Percentiles rank a stretch among this genome's conserved stretches.
Evolutionary conservation across 129 eudicot species (phyloP).

Genomic region (Flaveria linearis): DNA sequence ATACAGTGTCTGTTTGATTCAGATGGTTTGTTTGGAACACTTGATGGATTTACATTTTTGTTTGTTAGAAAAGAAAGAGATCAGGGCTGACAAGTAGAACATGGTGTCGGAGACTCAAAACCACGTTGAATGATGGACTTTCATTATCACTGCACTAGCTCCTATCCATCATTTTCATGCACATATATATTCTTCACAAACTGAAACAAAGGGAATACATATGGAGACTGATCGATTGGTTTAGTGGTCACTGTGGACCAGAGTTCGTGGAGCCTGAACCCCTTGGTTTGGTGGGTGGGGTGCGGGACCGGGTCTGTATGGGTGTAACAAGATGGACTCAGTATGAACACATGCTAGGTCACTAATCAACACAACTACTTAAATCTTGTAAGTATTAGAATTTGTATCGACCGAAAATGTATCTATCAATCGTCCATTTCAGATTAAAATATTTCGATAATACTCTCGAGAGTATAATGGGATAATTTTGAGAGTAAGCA

Average conservation of each 20-base stretch:
- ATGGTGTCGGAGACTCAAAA: constrained; percentile 38
- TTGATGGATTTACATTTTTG: constrained; percentile 43
- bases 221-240: not conserved
- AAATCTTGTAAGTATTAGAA: not conserved
- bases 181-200: not conserved
- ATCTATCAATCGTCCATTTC: no score
- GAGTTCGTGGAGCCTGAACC: no score
- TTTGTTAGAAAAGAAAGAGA: constrained; percentile 23
- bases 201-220: constrained; percentile 8
- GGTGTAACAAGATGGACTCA: not conserved
- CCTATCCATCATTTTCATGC: constrained; percentile 26
- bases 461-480: no score
- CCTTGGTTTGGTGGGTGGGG: not conserved
- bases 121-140: constrained; percentile 34
- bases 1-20: constrained; percentile 30
- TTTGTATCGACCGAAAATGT: no score
- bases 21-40: constrained; percentile 24
- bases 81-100: constrained; percentile 43
- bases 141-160: constrained; percentile 2
- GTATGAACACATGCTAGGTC: not conserved
- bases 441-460: no score
- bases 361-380: not conserved
- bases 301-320: not conserved
- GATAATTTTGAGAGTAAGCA: no score
- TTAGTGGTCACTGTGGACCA: constrained; percentile 9